Evolutionary conservation across 352 stramenopile genomes (phyloP).

Genomic region (Pilasporangium apinafurcum): DNA sequence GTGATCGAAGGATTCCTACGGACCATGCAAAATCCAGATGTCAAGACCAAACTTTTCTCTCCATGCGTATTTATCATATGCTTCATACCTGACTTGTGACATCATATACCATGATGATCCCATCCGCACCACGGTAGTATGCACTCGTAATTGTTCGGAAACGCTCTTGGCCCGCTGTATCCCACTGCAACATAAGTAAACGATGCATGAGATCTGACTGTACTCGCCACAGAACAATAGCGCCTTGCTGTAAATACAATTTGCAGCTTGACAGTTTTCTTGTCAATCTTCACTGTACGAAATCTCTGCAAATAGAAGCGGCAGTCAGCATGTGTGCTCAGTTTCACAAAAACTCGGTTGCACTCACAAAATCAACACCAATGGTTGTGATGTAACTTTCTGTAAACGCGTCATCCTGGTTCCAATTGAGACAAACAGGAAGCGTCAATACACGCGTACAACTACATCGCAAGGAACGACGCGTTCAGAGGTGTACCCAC

Average conservation of each 20-base stretch:
- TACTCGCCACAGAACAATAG: neutral
- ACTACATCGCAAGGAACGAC: constrained; percentile 1
- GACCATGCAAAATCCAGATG: neutral
- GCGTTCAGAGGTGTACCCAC: constrained; percentile 41
- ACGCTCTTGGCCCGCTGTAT: constrained; percentile 98
- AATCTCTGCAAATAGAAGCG: constrained; percentile 64
- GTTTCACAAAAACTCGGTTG: neutral
- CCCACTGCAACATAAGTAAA: constrained; percentile 68
- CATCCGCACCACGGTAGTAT: constrained; percentile 98
- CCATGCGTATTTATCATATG: neutral
- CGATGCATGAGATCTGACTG: neutral
- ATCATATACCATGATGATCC: constrained; percentile 99
- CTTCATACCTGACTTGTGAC: constrained; percentile 89
- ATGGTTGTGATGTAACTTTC: constrained; percentile 98
- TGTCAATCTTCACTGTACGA: constrained; percentile 97
- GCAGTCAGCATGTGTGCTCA: neutral
- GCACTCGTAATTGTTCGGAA: constrained; percentile 98
- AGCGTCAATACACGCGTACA: neutral
- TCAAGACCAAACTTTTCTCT: neutral
- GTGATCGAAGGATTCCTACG: constrained; percentile 98
- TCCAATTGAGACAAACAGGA: neutral
- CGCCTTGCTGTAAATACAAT: constrained; percentile 91
- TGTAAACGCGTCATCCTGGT: constrained; percentile 96
- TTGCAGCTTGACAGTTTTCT: constrained; percentile 98
- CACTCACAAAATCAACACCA: constrained; percentile 91